Base-by-base conservation (phyloP, 768 basidiomycete species). In the Mycena haematopus region DNA sequence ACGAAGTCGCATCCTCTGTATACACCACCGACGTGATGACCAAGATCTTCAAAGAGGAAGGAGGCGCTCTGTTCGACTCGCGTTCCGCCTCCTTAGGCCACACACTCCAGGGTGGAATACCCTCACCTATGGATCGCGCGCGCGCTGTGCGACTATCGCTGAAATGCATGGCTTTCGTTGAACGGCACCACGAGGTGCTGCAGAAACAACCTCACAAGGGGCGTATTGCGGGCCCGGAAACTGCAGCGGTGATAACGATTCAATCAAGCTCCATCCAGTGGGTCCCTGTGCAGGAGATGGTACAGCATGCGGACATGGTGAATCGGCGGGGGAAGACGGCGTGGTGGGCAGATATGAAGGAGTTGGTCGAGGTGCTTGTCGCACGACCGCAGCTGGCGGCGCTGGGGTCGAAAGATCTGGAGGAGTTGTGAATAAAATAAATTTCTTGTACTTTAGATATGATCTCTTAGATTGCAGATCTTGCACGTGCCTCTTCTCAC, bases 51-150 rank as follows among this genome's bases (percentile, higher is more conserved):
- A 90, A 91, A 70, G 96, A 97, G 73, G 96, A 99, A 76, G 97
- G 97, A n/a, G 89, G 89, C 25, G 65, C 81, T 6, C 80, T 98
- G 24, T 99, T 99, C 72, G 97, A 99, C 77, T 88, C 97, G 21
- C 90, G 97, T 51, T 92, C 88, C 21, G 97, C 96, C n/a, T 91
- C 94, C 1, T 86, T 99, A 21, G 97, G 97, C 17, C 97, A 99
- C 78, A 99, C 96, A 6, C 79, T 99, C 3, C 97, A 99, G 71
- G 97, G 97, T 9, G 95, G 95, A 2, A 88, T 94, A 19, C 97
- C 97, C 6, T 97, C 96, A 0, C 97, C 97, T 0, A 83, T 93
- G 69, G 97, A 99, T 78, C 92, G 96, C 53, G 88, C 91, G 0
- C 91, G 94, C 27, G 97, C 94, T 3, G 89, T 91, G 8, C 90